Conservation (phyloP, 306 rosid genomes). For the Aeschynomene evenia region DNA sequence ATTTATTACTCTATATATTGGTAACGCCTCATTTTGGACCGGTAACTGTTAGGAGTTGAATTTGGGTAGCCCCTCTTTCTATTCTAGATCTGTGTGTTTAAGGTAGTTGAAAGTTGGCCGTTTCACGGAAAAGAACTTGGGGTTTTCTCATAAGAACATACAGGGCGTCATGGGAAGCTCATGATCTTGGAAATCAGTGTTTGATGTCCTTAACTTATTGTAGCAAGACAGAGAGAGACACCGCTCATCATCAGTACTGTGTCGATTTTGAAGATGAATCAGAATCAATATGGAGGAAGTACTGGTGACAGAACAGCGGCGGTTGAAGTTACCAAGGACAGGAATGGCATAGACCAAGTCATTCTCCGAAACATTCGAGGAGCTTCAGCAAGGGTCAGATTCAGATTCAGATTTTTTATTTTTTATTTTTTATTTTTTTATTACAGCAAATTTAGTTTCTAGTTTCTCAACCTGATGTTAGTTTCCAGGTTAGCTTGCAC, state of each 20-base stretch:
- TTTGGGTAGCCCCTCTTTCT: neutral
- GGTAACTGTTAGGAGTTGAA: neutral
- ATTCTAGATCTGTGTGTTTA: slow-evolving; percentile 7
- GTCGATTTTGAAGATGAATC: slow-evolving; percentile 43
- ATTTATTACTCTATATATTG: slow-evolving; percentile 4
- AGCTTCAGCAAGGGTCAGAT: slow-evolving; percentile 58
- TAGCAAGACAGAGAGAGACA: slow-evolving; percentile 23
- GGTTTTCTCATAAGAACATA: slow-evolving; percentile 53
- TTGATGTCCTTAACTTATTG: slow-evolving; percentile 18
- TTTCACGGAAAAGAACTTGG: slow-evolving; percentile 49
- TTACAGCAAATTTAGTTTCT: neutral
- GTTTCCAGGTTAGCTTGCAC: slow-evolving; percentile 70
- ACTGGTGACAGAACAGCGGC: slow-evolving; percentile 32
- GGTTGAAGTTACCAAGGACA: slow-evolving; percentile 56
- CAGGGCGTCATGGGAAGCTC: slow-evolving; percentile 30
- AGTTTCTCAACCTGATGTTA: neutral
- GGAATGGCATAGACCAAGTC: slow-evolving; percentile 54
- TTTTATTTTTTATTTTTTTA: no score
- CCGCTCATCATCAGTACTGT: slow-evolving; percentile 25
- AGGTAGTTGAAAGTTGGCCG: slow-evolving; percentile 43
- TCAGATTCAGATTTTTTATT: slow-evolving; percentile 9
- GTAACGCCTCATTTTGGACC: neutral
- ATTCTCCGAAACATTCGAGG: slow-evolving; percentile 65
- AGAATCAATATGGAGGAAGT: slow-evolving; percentile 46
- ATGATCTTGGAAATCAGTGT: slow-evolving; percentile 31